These are phyloP conservation scores for Pseudopyricularia cyperi DNA, from an alignment of 2,329 filamentous ascomycete species.

Conservation along the genomic window DNA sequence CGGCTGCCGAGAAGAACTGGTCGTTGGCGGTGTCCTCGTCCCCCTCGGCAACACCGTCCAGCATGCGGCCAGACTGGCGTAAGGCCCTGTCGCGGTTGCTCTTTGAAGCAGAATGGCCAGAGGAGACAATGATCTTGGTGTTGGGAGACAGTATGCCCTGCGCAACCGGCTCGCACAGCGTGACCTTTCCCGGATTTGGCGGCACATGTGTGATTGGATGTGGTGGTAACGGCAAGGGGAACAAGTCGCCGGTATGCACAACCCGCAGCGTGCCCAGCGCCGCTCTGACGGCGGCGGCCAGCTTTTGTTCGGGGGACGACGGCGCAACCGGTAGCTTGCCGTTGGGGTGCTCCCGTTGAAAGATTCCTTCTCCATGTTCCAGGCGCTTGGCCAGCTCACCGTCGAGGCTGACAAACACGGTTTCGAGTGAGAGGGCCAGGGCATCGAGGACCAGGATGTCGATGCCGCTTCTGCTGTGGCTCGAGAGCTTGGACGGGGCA, in stretches of 20 bases:
- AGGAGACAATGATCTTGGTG: conserved; percentile 75
- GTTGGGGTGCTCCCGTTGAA: conserved; percentile 51
- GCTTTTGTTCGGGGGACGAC: conserved; percentile 35
- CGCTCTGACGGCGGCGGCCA: conserved; percentile 56
- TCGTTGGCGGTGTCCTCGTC: conserved; percentile 81
- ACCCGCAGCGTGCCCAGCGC: conserved; percentile 62
- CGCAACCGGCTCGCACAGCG: conserved; percentile 86
- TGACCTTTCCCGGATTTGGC: conserved; percentile 73
- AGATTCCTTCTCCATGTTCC: conserved; percentile 72
- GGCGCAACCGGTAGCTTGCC: conserved; percentile 13
- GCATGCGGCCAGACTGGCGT: conserved; percentile 19
- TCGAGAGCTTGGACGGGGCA: conserved; percentile 61
- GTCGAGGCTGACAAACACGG: conserved; percentile 77
- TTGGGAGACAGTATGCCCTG: conserved; percentile 67
- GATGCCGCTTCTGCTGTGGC: conserved; percentile 61
- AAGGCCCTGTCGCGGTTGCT: conserved; percentile 23
- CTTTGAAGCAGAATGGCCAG: conserved; percentile 45
- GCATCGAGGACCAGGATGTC: conserved; percentile 78
- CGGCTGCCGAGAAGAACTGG: conserved; percentile 83
- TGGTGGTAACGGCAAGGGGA: conserved; percentile 62
- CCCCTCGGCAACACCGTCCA: conserved; percentile 46
- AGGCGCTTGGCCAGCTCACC: conserved; percentile 66
- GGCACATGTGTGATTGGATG: conserved; percentile 81
- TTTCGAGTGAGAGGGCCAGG: conserved; percentile 65
- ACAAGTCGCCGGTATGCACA: conserved; percentile 72